Base-by-base conservation (phyloP, 23 red algal species). In the Gracilariopsis chorda region DNA sequence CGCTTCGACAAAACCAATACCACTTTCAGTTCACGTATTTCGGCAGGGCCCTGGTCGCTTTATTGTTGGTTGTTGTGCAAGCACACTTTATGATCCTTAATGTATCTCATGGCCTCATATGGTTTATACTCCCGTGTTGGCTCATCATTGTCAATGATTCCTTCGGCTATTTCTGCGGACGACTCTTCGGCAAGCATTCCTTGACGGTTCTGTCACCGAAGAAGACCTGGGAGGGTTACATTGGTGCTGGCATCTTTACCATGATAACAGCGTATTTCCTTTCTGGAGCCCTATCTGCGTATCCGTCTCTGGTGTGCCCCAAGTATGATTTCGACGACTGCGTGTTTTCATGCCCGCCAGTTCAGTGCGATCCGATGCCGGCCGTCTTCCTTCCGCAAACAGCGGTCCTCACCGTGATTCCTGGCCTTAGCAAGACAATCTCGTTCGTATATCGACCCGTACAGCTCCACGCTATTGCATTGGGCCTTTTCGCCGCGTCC, bases 171-270 rank as follows among this genome's bases (percentile, higher is more conserved):
- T 86, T 95, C 59, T 81, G 95, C 29, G 97, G 97, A n/a, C 88
- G 88, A 23, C 51, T 89, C 19, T 94, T 99, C 75, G 97, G 97
- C 17, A 77, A 82, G 14, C 87, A 84, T 49, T 77, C 84, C 42
- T 72, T 99, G 36, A 94, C 91, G 32, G 39, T 77, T 1, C 78
- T 99, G 51, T 93, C 88, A 8, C 97, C 97, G 16, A 99, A 99
- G 55, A 99, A 99, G 89, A 99, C 97, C 20, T 95, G 93, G 97
- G 97, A 99, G 74, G 97, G 97, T 9, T 96, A 93, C 48, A 99
- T 99, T 78, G 93, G 94, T 14, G 97, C 93, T 28, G 97, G 81
- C 23, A 72, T 94, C 37, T 92, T 90, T 19, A 99, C 97, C 20
- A 81, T 96, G 81, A 60, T 99, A 25, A 83, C 92, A 47, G 97